These are phyloP conservation scores for Aureococcus anophagefferens DNA, from an alignment of 108 stramenopile genomes.

Conservation along the genomic window DNA sequence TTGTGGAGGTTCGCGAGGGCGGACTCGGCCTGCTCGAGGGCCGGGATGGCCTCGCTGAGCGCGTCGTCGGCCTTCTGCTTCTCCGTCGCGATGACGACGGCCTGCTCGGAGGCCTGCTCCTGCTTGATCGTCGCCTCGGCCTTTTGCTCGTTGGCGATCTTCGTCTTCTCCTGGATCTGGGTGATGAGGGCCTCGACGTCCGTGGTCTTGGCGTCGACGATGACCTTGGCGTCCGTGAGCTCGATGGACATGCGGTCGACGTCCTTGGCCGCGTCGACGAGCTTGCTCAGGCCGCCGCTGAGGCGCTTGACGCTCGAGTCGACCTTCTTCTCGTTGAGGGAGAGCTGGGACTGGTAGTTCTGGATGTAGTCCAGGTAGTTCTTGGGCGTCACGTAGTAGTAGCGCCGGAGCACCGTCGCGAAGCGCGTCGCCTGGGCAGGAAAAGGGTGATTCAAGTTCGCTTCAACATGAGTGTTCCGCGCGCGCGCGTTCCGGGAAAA, in stretches of 20 bases:
- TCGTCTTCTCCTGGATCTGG: conserved; percentile 43
- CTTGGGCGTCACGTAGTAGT: conserved; percentile 63
- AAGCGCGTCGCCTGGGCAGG: too few relatives aligned
- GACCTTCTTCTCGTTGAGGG: conserved; percentile 17
- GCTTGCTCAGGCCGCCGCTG: conserved; percentile 49
- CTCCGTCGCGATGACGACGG: conserved; percentile 34
- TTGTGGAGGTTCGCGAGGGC: conserved; percentile 56
- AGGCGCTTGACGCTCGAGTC: conserved; percentile 40
- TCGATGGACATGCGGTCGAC: conserved; percentile 47
- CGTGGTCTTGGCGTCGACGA: conserved; percentile 35
- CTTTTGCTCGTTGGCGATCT: conserved; percentile 41
- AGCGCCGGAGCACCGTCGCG: conserved; percentile 43
- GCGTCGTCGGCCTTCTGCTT: conserved; percentile 50
- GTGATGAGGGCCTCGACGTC: conserved; percentile 42
- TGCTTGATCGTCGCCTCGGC: conserved; percentile 48
- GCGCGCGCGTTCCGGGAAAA: too few relatives aligned
- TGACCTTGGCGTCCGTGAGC: conserved; percentile 28
- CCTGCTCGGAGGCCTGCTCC: conserved; percentile 27
- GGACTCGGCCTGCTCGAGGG: conserved; percentile 50
- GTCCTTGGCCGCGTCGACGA: conserved; percentile 49
- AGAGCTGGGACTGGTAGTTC: conserved; percentile 34
- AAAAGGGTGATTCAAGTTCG: too few relatives aligned
- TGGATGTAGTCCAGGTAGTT: conserved; percentile 59
- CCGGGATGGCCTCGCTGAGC: conserved; percentile 51
- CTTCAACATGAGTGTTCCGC: too few relatives aligned